Conservation (phyloP, 1,139 yeast species). For the Diutina pseudorugosa region DNA sequence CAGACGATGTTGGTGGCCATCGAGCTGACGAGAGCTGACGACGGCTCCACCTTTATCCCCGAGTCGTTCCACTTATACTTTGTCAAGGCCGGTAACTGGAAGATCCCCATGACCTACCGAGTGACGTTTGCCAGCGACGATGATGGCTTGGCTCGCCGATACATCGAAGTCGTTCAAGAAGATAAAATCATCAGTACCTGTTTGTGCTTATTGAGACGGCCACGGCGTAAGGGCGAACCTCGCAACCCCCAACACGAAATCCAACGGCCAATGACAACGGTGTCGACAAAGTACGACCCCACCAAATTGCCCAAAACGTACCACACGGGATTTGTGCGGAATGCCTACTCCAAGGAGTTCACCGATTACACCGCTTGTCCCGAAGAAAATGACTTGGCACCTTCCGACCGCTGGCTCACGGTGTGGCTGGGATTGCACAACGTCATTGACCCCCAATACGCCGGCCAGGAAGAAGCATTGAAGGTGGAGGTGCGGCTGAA, state of each 20-base stretch:
- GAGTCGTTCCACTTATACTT: slow-evolving; percentile 30
- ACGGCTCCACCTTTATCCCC: slow-evolving; percentile 15
- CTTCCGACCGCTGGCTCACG: slow-evolving; percentile 31
- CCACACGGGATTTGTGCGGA: slow-evolving; percentile 29
- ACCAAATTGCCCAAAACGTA: slow-evolving; percentile 16
- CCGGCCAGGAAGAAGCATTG: not conserved
- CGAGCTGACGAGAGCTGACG: slow-evolving; percentile 18
- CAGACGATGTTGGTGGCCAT: slow-evolving; percentile 61
- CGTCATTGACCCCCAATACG: slow-evolving; percentile 3
- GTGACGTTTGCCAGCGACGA: slow-evolving; percentile 40
- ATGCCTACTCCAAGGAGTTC: slow-evolving; percentile 29
- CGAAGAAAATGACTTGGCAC: slow-evolving; percentile 19
- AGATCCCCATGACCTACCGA: slow-evolving; percentile 39
- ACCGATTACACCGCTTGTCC: slow-evolving; percentile 21
- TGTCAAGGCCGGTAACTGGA: slow-evolving; percentile 35
- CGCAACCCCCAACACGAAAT: slow-evolving; percentile 7
- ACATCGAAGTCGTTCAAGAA: slow-evolving; percentile 20
- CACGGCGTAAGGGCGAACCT: slow-evolving; percentile 8
- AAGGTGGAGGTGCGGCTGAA: not conserved
- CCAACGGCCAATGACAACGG: slow-evolving; percentile 12
- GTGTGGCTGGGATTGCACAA: slow-evolving; percentile 26
- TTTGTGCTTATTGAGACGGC: slow-evolving; percentile 16
- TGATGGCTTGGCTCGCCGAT: slow-evolving; percentile 14
- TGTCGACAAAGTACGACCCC: slow-evolving; percentile 19
- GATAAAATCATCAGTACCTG: slow-evolving; percentile 19